phyloP scores from a whole-genome alignment of 106 monocot genomes.

The Dendrobium chrysotoxum region DNA sequence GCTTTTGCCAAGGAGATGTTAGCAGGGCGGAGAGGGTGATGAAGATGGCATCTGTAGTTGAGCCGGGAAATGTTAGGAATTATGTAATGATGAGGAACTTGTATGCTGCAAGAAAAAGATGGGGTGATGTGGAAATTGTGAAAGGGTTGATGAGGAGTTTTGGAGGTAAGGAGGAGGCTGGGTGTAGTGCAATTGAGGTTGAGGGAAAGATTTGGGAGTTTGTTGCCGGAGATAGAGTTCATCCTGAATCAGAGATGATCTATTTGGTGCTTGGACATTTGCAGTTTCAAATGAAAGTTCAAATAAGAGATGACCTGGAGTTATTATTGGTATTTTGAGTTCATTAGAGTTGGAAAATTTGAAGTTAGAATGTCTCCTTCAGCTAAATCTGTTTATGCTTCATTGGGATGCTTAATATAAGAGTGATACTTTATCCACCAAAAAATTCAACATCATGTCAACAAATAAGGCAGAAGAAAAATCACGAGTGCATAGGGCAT shows the following conservation, averaged over 20 bases:
- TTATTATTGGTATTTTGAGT: background rate
- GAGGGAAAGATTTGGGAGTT: slow-evolving; percentile 38
- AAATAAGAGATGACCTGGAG: background rate
- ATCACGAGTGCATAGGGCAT: background rate
- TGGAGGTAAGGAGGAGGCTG: slow-evolving; percentile 47
- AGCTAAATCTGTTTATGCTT: slow-evolving; percentile 17
- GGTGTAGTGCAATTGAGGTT: slow-evolving; percentile 46
- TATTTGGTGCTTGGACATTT: slow-evolving; percentile 17
- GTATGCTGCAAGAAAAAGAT: slow-evolving; percentile 35
- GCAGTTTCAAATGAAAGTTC: slow-evolving; percentile 24
- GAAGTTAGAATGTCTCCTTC: slow-evolving; percentile 1
- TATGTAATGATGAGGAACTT: slow-evolving; percentile 68
- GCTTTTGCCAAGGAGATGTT: slow-evolving; percentile 20
- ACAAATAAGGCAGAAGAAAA: background rate
- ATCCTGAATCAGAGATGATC: slow-evolving; percentile 21
- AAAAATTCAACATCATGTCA: background rate
- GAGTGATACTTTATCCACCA: background rate
- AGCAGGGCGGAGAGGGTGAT: slow-evolving; percentile 39
- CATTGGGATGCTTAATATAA: background rate
- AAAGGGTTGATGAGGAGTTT: slow-evolving; percentile 22
- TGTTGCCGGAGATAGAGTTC: slow-evolving; percentile 29
- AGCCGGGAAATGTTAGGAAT: slow-evolving; percentile 45
- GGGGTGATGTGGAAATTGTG: slow-evolving; percentile 45
- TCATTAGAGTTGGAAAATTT: slow-evolving; percentile 1
- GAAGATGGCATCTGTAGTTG: slow-evolving; percentile 18